Evolutionary conservation across 2,329 filamentous ascomycete genomes (phyloP), one percentile per base, ranked within the genome.

Genomic region (Neopestalotiopsis sp.): DNA sequence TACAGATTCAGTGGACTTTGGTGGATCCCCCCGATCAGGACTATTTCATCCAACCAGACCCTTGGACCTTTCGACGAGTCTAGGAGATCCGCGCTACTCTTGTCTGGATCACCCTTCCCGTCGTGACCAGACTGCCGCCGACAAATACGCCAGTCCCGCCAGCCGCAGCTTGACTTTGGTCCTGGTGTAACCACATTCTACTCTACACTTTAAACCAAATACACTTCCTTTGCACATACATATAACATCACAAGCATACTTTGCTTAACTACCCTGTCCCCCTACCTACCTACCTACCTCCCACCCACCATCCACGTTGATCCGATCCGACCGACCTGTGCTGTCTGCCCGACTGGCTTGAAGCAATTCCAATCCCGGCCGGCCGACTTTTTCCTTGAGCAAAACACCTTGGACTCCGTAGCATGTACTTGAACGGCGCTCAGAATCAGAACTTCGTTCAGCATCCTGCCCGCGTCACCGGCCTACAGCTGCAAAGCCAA

Each of bases 121-220:
- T 75, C 72, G 73, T 69, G 70, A 74, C 71, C 72, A 75, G 72
- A 72, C 71, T 78, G 75, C 76, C 74, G 75, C 76, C 74, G 74
- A 79, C 79, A 79, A 79, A 81, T 79, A 80, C 76, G 75, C 77
- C 77, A 77, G 74, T 74, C 70, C 72, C 75, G 77, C 78, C 72
- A 76, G 77, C 78, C 76, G 78, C 79, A 75, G 72, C 72, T 72
- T 72, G 70, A 72, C 65, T 71, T 69, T 72, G 74, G 73, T 74
- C 71, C 76, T 79, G 77, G 76, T 78, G 65, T 60, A 59, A 59
- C 75, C 75, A 75, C 72, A 52, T 56, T 61, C 67, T 67, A 65
- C 72, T 67, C 74, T 77, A 73, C 76, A 71, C 73, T 75, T 72
- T 75, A 69, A 70, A 70, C 69, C 71, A 72, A 72, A 74, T 73